phyloP scores from a whole-genome alignment of 2,329 filamentous ascomycete genomes.

The Stagonosporopsis cucurbitacearum region DNA sequence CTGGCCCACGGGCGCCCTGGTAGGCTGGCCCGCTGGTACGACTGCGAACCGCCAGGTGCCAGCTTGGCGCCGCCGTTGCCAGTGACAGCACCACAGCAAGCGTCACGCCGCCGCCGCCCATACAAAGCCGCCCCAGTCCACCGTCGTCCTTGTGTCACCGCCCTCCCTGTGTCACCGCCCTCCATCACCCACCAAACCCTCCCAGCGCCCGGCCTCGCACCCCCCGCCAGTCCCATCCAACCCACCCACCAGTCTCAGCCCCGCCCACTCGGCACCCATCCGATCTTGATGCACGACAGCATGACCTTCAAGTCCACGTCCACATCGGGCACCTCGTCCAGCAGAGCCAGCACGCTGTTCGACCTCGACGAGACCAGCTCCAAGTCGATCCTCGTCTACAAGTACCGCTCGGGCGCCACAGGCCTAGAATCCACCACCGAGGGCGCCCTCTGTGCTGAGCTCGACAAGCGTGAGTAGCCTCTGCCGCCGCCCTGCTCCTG shows the following conservation, averaged over 20 bases:
- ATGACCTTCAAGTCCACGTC: conserved; percentile 55
- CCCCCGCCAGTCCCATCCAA: conserved; percentile 24
- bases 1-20: too few relatives aligned
- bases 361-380: conserved; percentile 53
- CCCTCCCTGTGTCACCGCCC: conserved; percentile 36
- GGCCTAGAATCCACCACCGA: conserved; percentile 52
- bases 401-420: conserved; percentile 50
- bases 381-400: conserved; percentile 55
- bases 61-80: too few relatives aligned
- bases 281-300: conserved; percentile 27
- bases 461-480: conserved; percentile 45
- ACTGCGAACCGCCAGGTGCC: too few relatives aligned
- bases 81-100: too few relatives aligned
- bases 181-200: conserved; percentile 19
- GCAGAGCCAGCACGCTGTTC: conserved; percentile 52
- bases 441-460: conserved; percentile 51
- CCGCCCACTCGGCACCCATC: conserved; percentile 24
- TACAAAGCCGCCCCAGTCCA: conserved; percentile 36
- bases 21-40: too few relatives aligned
- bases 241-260: conserved; percentile 36
- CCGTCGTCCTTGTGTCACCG: conserved; percentile 29
- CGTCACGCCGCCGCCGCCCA: conserved; percentile 29
- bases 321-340: conserved; percentile 46
- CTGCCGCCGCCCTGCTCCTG: not conserved
- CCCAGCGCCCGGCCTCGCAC: not conserved